Conservation (phyloP, 2,329 filamentous ascomycete genomes). For the Aquanectria penicillioides region DNA sequence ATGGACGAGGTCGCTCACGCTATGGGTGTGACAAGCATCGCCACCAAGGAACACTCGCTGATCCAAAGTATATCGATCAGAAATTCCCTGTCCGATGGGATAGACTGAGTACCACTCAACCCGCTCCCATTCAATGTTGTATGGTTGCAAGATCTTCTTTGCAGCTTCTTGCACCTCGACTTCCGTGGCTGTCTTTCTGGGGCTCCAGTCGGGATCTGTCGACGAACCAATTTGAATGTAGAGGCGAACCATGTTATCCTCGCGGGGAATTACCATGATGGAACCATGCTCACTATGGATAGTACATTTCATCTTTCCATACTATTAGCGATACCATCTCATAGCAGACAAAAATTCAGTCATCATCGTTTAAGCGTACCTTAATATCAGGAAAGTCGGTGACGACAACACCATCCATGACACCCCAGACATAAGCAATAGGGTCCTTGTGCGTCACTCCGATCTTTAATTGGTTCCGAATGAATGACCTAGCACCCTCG, state of each 20-base stretch:
- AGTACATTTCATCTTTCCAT: conserved; percentile 72
- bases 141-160: conserved; percentile 72
- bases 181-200: conserved; percentile 70
- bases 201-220: conserved; percentile 68
- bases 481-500: conserved; percentile 75
- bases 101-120: conserved; percentile 83
- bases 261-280: conserved; percentile 82
- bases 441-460: conserved; percentile 77
- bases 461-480: conserved; percentile 73
- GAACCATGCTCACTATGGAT: conserved; percentile 80
- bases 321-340: conserved; percentile 54
- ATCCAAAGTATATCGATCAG: conserved; percentile 73
- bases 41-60: conserved; percentile 79
- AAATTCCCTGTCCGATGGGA: conserved; percentile 78
- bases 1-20: conserved; percentile 57
- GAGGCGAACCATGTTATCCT: conserved; percentile 74
- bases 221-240: conserved; percentile 75
- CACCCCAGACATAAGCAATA: conserved; percentile 78
- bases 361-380: conserved; percentile 48
- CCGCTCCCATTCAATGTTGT: conserved; percentile 72
- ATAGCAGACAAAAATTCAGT: too few relatives aligned
- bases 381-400: conserved; percentile 84
- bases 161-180: conserved; percentile 72
- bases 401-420: conserved; percentile 77
- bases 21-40: conserved; percentile 84